Percentiles rank a stretch among this genome's conserved stretches.
phyloP scores from a whole-genome alignment of 306 rosid species.

The Gastrolobium villosum region DNA sequence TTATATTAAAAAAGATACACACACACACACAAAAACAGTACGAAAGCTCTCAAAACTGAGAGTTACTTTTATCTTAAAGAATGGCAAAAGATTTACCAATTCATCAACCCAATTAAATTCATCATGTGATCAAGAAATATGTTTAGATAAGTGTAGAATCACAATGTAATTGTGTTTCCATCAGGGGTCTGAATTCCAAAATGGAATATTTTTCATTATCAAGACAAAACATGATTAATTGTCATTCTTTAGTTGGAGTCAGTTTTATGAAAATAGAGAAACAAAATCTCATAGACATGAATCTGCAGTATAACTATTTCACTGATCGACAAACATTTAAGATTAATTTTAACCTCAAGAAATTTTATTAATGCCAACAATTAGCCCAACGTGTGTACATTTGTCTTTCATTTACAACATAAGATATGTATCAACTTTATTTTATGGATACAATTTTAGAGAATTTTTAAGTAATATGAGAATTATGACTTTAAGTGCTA shows the following conservation, averaged over 20 bases:
- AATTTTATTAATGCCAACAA: neutral
- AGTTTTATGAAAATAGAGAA: neutral
- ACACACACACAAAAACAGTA: slow-evolving; percentile 7
- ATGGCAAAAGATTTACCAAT: slow-evolving; percentile 18
- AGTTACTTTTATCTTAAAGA: neutral
- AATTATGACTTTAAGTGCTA: neutral
- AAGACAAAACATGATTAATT: slow-evolving; percentile 18
- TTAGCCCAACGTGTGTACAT: neutral
- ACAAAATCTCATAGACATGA: slow-evolving; percentile 11
- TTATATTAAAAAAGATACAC: neutral
- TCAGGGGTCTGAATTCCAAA: slow-evolving; percentile 31
- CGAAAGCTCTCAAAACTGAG: slow-evolving; percentile 17
- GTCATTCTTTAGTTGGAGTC: slow-evolving; percentile 13
- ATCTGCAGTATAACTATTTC: slow-evolving; percentile 26
- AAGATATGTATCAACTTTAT: neutral
- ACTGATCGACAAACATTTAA: slow-evolving; percentile 2
- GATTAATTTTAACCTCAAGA: slow-evolving; percentile 10
- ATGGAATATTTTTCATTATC: slow-evolving; percentile 32
- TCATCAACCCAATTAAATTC: slow-evolving; percentile 7
- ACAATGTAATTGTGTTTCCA: neutral
- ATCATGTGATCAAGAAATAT: slow-evolving; percentile 10
- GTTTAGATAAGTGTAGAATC: neutral
- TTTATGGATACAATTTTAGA: neutral
- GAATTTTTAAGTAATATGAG: neutral
- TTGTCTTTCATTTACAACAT: neutral